Evolutionary conservation across 371 early-diverging fungal genomes (phyloP).

Genomic region (Apophysomyces ossiformis): DNA sequence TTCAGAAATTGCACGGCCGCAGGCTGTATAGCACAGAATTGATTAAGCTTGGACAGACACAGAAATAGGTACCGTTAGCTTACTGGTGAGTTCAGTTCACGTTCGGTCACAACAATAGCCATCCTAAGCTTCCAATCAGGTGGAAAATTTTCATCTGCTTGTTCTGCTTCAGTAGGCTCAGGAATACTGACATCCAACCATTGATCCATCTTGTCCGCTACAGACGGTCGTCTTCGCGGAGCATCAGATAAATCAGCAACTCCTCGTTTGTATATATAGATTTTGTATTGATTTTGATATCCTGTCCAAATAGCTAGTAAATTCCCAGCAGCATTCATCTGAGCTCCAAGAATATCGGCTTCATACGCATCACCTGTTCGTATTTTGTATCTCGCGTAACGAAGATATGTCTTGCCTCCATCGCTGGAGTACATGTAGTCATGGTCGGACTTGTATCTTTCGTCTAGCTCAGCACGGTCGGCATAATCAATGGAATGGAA

Average conservation of each 20-base stretch:
- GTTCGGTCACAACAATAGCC: constrained; percentile 20
- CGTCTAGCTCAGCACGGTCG: constrained; percentile 26
- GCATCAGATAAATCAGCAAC: not conserved
- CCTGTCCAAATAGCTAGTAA: constrained; percentile 48
- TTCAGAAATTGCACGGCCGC: constrained; percentile 18
- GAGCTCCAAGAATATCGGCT: constrained; percentile 33
- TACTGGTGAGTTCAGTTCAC: constrained; percentile 15
- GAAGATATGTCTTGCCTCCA: constrained; percentile 10
- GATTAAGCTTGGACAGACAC: not conserved
- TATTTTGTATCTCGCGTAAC: not conserved
- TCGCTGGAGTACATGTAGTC: not conserved
- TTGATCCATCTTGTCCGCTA: constrained; percentile 18
- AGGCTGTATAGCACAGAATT: not conserved
- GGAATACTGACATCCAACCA: constrained; percentile 22
- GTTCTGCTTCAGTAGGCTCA: constrained; percentile 9
- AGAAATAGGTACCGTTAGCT: not conserved
- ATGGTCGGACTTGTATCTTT: not conserved
- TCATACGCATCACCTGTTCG: constrained; percentile 16
- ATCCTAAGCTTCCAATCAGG: constrained; percentile 22
- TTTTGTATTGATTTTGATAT: constrained; percentile 10
- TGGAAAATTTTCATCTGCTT: constrained; percentile 10
- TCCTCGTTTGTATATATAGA: constrained; percentile 33
- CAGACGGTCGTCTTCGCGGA: constrained; percentile 17
- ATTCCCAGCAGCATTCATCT: constrained; percentile 31
- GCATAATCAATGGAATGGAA: constrained; percentile 44